These are phyloP conservation scores for Pyrenula massariospora DNA, from an alignment of 495 filamentous ascomycete species.

Conservation along the genomic window DNA sequence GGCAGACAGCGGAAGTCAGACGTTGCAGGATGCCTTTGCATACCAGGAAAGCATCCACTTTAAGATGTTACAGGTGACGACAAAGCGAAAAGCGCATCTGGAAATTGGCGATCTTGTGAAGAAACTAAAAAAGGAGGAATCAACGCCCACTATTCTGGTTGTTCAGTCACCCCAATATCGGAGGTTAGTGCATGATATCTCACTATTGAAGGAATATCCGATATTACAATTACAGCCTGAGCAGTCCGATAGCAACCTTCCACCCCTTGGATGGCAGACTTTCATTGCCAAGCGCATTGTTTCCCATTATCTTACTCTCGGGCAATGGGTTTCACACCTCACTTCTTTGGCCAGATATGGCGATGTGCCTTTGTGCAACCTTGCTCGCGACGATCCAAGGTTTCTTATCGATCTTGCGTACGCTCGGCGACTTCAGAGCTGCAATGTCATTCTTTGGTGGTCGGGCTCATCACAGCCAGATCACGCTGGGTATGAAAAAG, in stretches of 20 bases:
- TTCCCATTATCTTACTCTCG: constrained; percentile 78
- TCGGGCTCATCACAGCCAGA: constrained; percentile 75
- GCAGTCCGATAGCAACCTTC: constrained; percentile 71
- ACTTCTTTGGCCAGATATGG: constrained; percentile 81
- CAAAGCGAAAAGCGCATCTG: constrained; percentile 73
- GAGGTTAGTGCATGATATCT: constrained; percentile 71
- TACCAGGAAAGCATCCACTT: constrained; percentile 86
- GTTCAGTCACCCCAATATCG: constrained; percentile 82
- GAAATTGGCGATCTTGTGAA: constrained; percentile 77
- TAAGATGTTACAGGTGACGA: constrained; percentile 76
- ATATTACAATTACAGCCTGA: constrained; percentile 71
- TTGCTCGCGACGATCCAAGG: constrained; percentile 85
- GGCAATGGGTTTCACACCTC: constrained; percentile 83
- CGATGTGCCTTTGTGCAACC: constrained; percentile 86
- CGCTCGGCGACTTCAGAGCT: constrained; percentile 77
- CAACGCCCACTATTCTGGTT: constrained; percentile 65
- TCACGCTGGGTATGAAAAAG: constrained; percentile 91
- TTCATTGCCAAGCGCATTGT: constrained; percentile 81
- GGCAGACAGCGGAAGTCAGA: constrained; percentile 52
- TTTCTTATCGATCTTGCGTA: constrained; percentile 96
- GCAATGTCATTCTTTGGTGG: constrained; percentile 98
- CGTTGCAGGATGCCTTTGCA: constrained; percentile 66
- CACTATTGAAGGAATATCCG: constrained; percentile 75
- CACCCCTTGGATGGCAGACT: constrained; percentile 85
- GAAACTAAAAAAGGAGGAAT: constrained; percentile 78